Conservation (phyloP, 1,139 yeast genomes). For the Meyerozyma elateridarum region DNA sequence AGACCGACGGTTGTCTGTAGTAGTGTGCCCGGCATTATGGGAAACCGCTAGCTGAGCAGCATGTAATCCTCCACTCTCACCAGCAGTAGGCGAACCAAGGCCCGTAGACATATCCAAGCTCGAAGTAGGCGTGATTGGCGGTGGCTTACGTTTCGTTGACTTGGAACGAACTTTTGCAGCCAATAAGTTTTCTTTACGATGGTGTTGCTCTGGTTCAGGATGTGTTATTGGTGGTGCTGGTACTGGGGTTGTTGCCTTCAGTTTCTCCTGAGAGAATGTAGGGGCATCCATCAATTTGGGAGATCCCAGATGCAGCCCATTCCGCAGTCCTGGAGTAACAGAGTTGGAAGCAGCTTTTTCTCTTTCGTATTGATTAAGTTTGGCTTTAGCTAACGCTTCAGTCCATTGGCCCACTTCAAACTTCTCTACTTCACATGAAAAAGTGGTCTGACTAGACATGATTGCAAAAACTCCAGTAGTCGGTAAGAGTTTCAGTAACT, state of each 20-base stretch:
- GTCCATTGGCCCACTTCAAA: conserved; percentile 55
- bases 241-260: neutral
- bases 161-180: conserved; percentile 11
- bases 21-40: conserved; percentile 21
- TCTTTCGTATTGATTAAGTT: conserved; percentile 45
- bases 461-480: conserved; percentile 52
- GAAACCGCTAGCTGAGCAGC: conserved; percentile 48
- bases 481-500: conserved; percentile 30
- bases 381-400: conserved; percentile 45
- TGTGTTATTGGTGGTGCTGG: conserved; percentile 1
- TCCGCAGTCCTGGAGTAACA: conserved; percentile 20
- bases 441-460: conserved; percentile 41
- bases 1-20: conserved; percentile 28
- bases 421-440: conserved; percentile 56
- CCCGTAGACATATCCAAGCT: conserved; percentile 33
- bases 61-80: conserved; percentile 29
- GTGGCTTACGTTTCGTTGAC: conserved; percentile 30
- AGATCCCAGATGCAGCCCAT: conserved; percentile 11
- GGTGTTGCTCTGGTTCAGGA: conserved; percentile 5
- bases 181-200: conserved; percentile 9
- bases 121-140: conserved; percentile 21
- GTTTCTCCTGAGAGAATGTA: conserved; percentile 8
- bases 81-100: conserved; percentile 16
- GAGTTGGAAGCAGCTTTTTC: conserved; percentile 18
- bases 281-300: conserved; percentile 27